A percentile compares a stretch with the other conserved stretches of the same genome.
These are phyloP conservation scores for Ceratobasidium sp. DNA, from an alignment of 1,284 basidiomycete species.

Conservation along the genomic window DNA sequence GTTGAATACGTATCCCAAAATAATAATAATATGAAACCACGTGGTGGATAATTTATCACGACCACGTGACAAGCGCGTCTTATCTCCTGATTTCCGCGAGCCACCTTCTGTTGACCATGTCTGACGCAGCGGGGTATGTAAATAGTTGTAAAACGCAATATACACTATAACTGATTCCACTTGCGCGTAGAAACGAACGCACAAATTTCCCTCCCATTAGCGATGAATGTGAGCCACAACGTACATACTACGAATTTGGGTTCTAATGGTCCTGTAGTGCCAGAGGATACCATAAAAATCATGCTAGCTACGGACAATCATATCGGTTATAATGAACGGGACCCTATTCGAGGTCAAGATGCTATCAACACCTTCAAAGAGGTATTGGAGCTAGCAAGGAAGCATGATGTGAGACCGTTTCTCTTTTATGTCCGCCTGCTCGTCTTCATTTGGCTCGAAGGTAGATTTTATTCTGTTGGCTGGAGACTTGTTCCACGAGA, in stretches of 20 bases:
- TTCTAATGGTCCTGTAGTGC: constrained; percentile 35
- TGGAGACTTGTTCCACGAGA: constrained; percentile 98
- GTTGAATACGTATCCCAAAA: no score
- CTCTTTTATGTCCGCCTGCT: constrained; percentile 1
- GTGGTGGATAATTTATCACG: not conserved
- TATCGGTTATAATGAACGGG: constrained; percentile 94
- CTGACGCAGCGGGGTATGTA: constrained; percentile 2
- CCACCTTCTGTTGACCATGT: constrained; percentile 24
- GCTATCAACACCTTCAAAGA: constrained; percentile 96
- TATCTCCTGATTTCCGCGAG: constrained; percentile 3
- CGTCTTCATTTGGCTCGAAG: constrained; percentile 56
- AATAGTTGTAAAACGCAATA: not conserved
- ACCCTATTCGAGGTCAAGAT: constrained; percentile 94
- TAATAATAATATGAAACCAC: no score
- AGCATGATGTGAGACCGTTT: constrained; percentile 74
- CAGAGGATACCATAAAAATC: constrained; percentile 79
- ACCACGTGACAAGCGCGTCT: constrained; percentile 36
- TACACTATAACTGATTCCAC: not conserved
- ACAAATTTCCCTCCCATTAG: constrained; percentile 33
- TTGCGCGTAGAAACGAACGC: not conserved
- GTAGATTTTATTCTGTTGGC: constrained; percentile 95
- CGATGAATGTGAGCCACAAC: constrained; percentile 37
- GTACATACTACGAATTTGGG: not conserved
- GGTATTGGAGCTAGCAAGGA: constrained; percentile 89
- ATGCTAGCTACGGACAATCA: constrained; percentile 95